Conservation (phyloP, 768 basidiomycete species). For the Lentinula sp. region DNA sequence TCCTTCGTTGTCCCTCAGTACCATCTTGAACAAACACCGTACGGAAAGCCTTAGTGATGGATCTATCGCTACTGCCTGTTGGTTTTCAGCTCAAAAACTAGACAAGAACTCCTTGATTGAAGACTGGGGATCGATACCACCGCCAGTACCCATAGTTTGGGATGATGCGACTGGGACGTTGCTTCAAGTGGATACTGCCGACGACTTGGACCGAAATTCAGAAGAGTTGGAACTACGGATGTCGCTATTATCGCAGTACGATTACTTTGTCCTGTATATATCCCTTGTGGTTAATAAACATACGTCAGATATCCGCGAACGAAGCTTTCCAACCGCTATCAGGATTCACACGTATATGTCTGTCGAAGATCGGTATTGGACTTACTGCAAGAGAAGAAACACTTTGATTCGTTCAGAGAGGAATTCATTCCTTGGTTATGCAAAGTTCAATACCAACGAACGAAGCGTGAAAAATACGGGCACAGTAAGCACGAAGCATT, state of each 20-base stretch:
- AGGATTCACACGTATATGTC: slow-evolving; percentile 90
- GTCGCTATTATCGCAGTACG: slow-evolving; percentile 63
- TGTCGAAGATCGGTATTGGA: slow-evolving; percentile 74
- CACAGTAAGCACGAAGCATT: slow-evolving; percentile 31
- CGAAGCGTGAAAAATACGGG: slow-evolving; percentile 54
- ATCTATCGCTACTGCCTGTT: slow-evolving; percentile 60
- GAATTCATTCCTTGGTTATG: slow-evolving; percentile 93
- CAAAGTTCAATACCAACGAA: slow-evolving; percentile 72
- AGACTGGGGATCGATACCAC: slow-evolving; percentile 54
- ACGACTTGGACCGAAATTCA: slow-evolving; percentile 58
- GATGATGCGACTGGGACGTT: slow-evolving; percentile 61
- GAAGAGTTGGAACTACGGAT: slow-evolving; percentile 74
- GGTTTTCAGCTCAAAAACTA: slow-evolving; percentile 44
- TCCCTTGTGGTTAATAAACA: background rate
- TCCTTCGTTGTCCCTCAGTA: slow-evolving; percentile 58
- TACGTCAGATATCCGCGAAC: slow-evolving; percentile 61
- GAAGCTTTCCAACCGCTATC: slow-evolving; percentile 58
- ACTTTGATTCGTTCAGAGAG: slow-evolving; percentile 79
- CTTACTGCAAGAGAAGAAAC: slow-evolving; percentile 57
- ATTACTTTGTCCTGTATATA: slow-evolving; percentile 5
- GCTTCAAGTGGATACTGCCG: slow-evolving; percentile 66
- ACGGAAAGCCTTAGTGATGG: slow-evolving; percentile 60
- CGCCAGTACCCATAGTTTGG: slow-evolving; percentile 55
- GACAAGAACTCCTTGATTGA: slow-evolving; percentile 56
- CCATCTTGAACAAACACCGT: slow-evolving; percentile 78